phyloP scores from a whole-genome alignment of 805 yeast genomes.

The Saccharomycopsis fodiens region DNA sequence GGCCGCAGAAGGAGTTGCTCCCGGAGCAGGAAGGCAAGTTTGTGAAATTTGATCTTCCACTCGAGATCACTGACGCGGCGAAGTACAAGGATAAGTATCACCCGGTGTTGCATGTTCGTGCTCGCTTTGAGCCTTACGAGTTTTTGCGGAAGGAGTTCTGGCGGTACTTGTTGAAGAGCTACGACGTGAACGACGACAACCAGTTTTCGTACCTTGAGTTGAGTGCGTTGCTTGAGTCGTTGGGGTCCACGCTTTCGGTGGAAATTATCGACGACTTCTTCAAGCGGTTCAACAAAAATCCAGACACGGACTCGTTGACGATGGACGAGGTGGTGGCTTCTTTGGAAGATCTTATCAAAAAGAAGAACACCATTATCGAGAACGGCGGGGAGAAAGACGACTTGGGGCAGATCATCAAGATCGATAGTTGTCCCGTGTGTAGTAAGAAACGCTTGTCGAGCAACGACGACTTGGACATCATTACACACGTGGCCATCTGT shows the following conservation, averaged over 20 bases:
- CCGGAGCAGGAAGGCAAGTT: slow-evolving; percentile 21
- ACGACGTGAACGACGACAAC: slow-evolving; percentile 36
- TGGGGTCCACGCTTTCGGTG: slow-evolving; percentile 43
- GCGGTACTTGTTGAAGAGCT: slow-evolving; percentile 52
- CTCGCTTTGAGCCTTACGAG: slow-evolving; percentile 60
- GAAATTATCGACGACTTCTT: slow-evolving; percentile 27
- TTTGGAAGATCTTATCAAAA: slow-evolving; percentile 29
- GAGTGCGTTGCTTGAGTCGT: slow-evolving; percentile 52
- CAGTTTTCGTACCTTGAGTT: slow-evolving; percentile 53
- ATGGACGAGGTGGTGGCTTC: slow-evolving; percentile 49
- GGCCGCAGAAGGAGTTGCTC: slow-evolving; percentile 18
- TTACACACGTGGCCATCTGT: slow-evolving; percentile 86
- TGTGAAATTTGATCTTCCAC: slow-evolving; percentile 29
- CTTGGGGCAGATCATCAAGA: slow-evolving; percentile 36
- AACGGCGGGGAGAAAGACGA: slow-evolving; percentile 1
- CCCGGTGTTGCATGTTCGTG: slow-evolving; percentile 52
- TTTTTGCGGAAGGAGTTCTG: slow-evolving; percentile 62
- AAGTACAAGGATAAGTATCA: slow-evolving; percentile 26
- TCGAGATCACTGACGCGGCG: slow-evolving; percentile 24
- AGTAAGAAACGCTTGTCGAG: slow-evolving; percentile 47
- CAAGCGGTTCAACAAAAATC: slow-evolving; percentile 23
- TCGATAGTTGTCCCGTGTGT: slow-evolving; percentile 79
- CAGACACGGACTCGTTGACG: slow-evolving; percentile 37
- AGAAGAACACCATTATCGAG: slow-evolving; percentile 3
- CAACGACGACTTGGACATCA: slow-evolving; percentile 55